Evolutionary conservation across 2,329 filamentous ascomycete genomes (phyloP), one percentile per base, ranked within the genome.

Genomic region (Fusarium vanettenii): DNA sequence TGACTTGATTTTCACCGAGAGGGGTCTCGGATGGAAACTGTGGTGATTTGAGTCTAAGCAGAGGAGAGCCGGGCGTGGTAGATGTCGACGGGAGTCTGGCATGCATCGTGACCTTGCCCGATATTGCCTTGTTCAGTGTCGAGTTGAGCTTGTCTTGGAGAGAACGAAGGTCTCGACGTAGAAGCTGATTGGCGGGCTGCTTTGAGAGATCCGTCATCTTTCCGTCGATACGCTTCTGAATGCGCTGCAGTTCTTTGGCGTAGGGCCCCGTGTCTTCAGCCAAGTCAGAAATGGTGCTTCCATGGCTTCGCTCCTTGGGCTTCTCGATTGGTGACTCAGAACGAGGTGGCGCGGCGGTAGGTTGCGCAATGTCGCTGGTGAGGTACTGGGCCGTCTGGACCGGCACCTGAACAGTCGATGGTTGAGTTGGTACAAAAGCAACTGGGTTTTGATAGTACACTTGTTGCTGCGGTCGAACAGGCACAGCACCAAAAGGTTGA

Each of bases 81-180:
- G 62, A 43, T 14, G 59, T 14, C 18, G 50, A 62, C 8, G 41
- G 16, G 5, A 39, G 67, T 62, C 41, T 64, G 7, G 50, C 14
- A 18, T 63, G 63, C 3, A 59, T 41, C 6, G n/a, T 37, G 18
- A 59, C 69, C 6, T 68, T 66, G 18, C 57, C 59, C 10, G 68
- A 66, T 16, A 77, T 79, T 8, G 74, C 76, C n/a, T 70, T 67
- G 65, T 83, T 80, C 27, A 84, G 33, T 5, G 76, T 75, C 22
- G 60, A 48, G 50, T 83, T 82, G 27, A 83, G 76, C 50, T 76
- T 68, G 41, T 76, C 63, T 60, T 83, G 82, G 2, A 82, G 71
- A n/a, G 52, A 67, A 11, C 78, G 71, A 39, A 79, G 48, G 10
- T 80, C 74, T 8, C 65, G 64, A 18, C 77, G 76, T n/a, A 83